Conservation (phyloP, 2,329 filamentous ascomycete genomes). For the Ophiostoma sp. region DNA sequence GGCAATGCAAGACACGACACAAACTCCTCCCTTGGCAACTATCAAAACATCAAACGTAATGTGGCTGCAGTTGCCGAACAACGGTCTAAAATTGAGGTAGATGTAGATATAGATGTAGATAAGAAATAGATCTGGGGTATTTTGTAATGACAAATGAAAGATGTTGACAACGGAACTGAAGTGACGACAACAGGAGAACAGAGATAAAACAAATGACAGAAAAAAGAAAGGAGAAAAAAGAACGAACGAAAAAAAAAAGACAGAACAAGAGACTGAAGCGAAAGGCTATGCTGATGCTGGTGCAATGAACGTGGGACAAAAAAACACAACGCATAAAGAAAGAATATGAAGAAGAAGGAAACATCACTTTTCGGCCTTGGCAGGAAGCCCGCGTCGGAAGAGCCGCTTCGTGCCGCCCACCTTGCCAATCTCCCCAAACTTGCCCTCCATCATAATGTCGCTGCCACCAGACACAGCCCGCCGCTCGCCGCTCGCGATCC, state of each 20-base stretch:
- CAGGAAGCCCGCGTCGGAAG: constrained; percentile 43
- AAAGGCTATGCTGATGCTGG: constrained; percentile 14
- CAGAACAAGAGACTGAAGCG: constrained; percentile 2
- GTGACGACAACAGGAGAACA: not conserved
- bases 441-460: constrained; percentile 31
- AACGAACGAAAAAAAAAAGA: not conserved
- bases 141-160: constrained; percentile 17
- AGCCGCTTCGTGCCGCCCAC: constrained; percentile 68
- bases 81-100: not conserved
- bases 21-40: not conserved
- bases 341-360: not conserved
- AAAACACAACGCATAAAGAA: not conserved
- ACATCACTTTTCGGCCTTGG: not conserved
- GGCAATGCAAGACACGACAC: not conserved
- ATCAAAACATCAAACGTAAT: not conserved
- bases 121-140: constrained; percentile 20
- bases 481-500: constrained; percentile 60
- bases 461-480: constrained; percentile 30
- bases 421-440: constrained; percentile 66
- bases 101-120: not conserved
- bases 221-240: not conserved
- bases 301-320: not conserved
- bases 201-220: not conserved
- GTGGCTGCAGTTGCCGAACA: not conserved
- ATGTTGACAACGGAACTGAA: not conserved